Conservation (phyloP, 306 rosid genomes). For the Prosopis cineraria region DNA sequence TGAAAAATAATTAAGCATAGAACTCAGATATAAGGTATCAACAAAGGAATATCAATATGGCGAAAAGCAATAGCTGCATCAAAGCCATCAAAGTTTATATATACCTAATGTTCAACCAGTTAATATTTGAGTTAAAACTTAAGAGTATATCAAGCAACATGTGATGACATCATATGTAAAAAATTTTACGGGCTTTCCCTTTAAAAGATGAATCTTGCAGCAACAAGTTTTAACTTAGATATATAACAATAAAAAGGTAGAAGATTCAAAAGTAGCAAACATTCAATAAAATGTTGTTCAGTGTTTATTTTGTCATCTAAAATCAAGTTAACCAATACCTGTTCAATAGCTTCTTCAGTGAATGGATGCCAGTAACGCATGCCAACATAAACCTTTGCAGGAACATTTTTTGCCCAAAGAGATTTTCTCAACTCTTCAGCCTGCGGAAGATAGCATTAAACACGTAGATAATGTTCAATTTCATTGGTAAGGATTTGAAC, state of each 20-base stretch:
- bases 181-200: constrained; percentile 16
- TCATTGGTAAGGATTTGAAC: neutral
- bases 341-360: constrained; percentile 89
- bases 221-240: constrained; percentile 16
- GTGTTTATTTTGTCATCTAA: neutral
- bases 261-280: constrained; percentile 14
- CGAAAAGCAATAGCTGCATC: constrained; percentile 5
- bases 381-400: constrained; percentile 83
- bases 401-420: constrained; percentile 72
- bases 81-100: constrained; percentile 3
- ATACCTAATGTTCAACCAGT: neutral
- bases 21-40: constrained; percentile 17
- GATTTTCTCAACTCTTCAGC: constrained; percentile 74
- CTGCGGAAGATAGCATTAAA: constrained; percentile 33
- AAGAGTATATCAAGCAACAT: neutral
- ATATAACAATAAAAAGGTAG: constrained; percentile 21
- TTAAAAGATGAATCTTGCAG: constrained; percentile 16
- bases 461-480: neutral
- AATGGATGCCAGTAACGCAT: constrained; percentile 99
- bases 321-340: constrained; percentile 44
- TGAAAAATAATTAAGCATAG: constrained; percentile 1
- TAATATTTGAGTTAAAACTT: neutral
- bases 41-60: constrained; percentile 11
- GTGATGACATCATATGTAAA: constrained; percentile 16
- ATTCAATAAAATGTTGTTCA: constrained; percentile 2